phyloP scores from a whole-genome alignment of 1,284 basidiomycete genomes.

The Microbotryum violaceum region DNA sequence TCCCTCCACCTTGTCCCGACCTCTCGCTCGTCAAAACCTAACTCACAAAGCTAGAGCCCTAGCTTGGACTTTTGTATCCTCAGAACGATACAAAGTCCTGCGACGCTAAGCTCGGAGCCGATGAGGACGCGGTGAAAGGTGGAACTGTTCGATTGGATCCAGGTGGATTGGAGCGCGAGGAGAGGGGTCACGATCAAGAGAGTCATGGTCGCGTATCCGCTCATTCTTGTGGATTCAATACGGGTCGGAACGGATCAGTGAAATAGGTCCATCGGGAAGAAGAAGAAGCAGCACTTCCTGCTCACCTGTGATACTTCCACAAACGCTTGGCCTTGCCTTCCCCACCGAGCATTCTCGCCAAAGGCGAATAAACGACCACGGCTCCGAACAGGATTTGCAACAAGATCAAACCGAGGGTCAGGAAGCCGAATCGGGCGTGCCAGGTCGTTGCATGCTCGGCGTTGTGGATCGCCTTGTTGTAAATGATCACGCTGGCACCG shows the following conservation, averaged over 20 bases:
- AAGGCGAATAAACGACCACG: constrained; percentile 25
- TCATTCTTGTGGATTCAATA: constrained; percentile 2
- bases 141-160: constrained; percentile 25
- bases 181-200: constrained; percentile 27
- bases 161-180: constrained; percentile 29
- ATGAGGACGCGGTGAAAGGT: constrained; percentile 14
- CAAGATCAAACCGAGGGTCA: constrained; percentile 24
- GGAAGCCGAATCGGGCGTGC: constrained; percentile 30
- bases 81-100: constrained; percentile 7
- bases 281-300: background rate
- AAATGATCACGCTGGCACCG: constrained; percentile 28
- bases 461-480: constrained; percentile 30
- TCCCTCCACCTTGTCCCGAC: too few relatives aligned
- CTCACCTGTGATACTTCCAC: constrained; percentile 34
- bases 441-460: constrained; percentile 31
- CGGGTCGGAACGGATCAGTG: background rate
- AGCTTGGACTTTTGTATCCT: constrained; percentile 3
- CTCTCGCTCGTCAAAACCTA: too few relatives aligned
- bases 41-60: too few relatives aligned
- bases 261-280: too few relatives aligned
- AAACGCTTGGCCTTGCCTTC: constrained; percentile 20
- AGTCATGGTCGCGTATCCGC: constrained; percentile 29
- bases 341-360: constrained; percentile 23
- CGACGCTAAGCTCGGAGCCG: constrained; percentile 16
- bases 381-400: constrained; percentile 31